Evolutionary conservation across 306 rosid genomes (phyloP).

Genomic region (Citrullus colocynthis): DNA sequence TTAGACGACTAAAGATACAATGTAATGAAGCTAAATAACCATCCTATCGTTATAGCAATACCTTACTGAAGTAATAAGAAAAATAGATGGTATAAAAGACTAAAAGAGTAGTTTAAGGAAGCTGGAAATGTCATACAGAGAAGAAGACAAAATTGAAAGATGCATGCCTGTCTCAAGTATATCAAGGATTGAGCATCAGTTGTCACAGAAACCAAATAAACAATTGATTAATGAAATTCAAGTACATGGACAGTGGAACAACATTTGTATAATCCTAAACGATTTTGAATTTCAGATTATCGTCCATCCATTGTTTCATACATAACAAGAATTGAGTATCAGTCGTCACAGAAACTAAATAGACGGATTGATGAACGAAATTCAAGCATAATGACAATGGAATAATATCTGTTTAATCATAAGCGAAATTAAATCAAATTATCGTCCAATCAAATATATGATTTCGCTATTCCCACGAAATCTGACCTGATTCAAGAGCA

Average conservation of each 20-base stretch:
- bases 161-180: too few species aligned
- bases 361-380: neutral
- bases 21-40: too few species aligned
- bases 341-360: neutral
- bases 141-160: too few species aligned
- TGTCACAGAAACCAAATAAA: neutral
- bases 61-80: too few species aligned
- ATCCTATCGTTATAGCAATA: too few species aligned
- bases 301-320: neutral
- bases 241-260: neutral
- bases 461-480: neutral
- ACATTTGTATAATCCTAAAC: neutral
- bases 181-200: neutral
- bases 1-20: too few species aligned
- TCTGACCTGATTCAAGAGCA: neutral
- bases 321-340: neutral
- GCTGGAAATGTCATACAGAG: too few species aligned
- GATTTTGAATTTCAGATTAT: neutral
- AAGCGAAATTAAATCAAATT: neutral
- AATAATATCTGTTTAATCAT: neutral
- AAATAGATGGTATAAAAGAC: too few species aligned
- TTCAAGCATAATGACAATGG: neutral
- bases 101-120: too few species aligned
- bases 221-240: neutral
- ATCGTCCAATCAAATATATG: neutral